phyloP scores from a whole-genome alignment of 345 rosid species.

The Brassica juncea region DNA sequence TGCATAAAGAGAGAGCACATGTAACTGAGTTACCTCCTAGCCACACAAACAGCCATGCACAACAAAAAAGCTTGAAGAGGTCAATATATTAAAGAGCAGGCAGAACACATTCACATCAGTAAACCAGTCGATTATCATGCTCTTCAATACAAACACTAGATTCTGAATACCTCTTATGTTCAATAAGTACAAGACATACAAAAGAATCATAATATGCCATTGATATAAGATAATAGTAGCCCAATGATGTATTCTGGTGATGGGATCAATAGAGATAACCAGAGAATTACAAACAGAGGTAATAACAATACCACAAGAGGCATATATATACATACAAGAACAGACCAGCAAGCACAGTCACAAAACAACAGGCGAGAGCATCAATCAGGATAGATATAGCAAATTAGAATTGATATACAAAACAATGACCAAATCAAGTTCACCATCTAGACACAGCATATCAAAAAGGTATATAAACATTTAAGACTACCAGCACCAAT shows the following conservation, averaged over 20 bases:
- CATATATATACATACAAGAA: neutral
- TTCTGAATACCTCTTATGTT: neutral
- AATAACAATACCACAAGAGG: neutral
- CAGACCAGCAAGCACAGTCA: neutral
- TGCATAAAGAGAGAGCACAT: slow-evolving; percentile 26
- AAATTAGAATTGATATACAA: neutral
- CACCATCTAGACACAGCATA: neutral
- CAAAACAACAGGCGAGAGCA: neutral
- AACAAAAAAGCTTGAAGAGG: neutral
- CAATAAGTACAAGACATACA: neutral
- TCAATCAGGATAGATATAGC: neutral
- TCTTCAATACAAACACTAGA: neutral
- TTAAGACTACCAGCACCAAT: neutral
- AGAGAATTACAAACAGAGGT: neutral
- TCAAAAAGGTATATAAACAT: neutral
- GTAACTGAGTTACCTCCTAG: neutral
- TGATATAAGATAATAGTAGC: neutral
- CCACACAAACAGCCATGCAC: neutral
- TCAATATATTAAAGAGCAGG: neutral
- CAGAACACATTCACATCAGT: slow-evolving; percentile 5
- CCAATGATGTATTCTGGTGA: neutral
- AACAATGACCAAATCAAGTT: neutral
- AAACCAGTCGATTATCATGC: neutral
- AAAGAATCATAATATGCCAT: neutral
- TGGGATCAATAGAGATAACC: neutral